Percentiles rank a stretch among this genome's conserved stretches.
Evolutionary conservation across 2,329 filamentous ascomycete species (phyloP).

Genomic region (Ophiostoma himal-ulmi): DNA sequence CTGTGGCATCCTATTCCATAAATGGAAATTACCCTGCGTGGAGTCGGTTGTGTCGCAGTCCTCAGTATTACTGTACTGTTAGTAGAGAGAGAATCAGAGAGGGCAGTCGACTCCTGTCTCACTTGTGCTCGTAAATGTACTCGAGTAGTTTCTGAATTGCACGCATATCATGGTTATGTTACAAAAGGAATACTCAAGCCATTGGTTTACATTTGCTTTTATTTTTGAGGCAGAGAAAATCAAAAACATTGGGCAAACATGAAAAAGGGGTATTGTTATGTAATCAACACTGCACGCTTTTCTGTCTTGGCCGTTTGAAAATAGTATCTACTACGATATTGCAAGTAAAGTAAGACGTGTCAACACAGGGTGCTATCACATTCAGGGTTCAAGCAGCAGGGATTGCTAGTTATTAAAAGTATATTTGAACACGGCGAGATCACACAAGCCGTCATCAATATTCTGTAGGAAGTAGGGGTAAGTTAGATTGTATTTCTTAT

Average conservation of each 20-base stretch:
- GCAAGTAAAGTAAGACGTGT: not conserved
- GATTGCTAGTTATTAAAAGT: not conserved
- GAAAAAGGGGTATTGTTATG: not conserved
- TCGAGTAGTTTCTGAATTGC: not conserved
- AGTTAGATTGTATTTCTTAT: no score
- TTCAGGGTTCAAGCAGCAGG: not conserved
- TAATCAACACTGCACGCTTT: not conserved
- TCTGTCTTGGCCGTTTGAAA: not conserved
- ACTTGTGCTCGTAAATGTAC: not conserved
- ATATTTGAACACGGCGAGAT: not conserved
- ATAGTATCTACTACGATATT: not conserved
- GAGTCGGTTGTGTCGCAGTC: not conserved
- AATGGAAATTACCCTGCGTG: constrained; percentile 9
- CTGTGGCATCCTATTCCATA: not conserved
- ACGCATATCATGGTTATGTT: not conserved
- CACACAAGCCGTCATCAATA: constrained; percentile 7
- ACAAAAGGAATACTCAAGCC: not conserved
- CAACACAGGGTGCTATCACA: not conserved
- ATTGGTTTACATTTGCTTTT: not conserved
- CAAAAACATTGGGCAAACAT: not conserved
- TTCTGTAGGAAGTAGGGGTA: not conserved
- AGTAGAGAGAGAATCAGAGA: not conserved
- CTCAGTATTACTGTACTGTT: not conserved
- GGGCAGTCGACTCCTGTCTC: not conserved
- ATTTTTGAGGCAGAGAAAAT: not conserved